phyloP scores from a whole-genome alignment of 129 eudicot species.

The Calendula officinalis region DNA sequence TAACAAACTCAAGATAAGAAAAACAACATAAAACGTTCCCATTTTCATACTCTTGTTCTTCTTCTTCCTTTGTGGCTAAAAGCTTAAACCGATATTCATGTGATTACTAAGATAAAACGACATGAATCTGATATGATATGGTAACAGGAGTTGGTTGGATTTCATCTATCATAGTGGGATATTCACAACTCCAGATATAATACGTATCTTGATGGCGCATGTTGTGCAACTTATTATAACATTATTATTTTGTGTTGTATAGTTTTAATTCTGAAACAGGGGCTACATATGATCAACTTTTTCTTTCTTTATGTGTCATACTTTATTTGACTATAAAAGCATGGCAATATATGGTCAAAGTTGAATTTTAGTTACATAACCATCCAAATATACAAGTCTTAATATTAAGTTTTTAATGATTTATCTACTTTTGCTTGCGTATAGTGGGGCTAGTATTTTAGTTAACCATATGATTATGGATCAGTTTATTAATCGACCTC shows the following conservation, averaged over 20 bases:
- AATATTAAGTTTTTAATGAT: conserved; percentile 10
- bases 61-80: conserved; percentile 8
- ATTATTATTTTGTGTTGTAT: neutral
- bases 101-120: conserved; percentile 6
- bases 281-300: conserved; percentile 23
- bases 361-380: conserved; percentile 17
- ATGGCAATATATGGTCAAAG: conserved; percentile 24
- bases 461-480: conserved; percentile 24
- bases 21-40: neutral
- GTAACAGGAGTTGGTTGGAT: conserved; percentile 16
- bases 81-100: conserved; percentile 10
- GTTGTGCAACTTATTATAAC: conserved; percentile 1
- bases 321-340: conserved; percentile 22
- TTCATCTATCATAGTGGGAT: conserved; percentile 7
- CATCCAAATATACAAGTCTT: conserved; percentile 31
- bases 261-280: neutral
- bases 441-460: conserved; percentile 28
- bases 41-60: neutral
- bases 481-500: conserved; percentile 26
- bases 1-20: neutral
- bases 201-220: conserved; percentile 1
- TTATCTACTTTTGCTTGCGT: conserved; percentile 30
- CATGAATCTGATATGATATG: conserved; percentile 18
- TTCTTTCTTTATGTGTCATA: conserved; percentile 38
- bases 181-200: neutral